phyloP scores from a whole-genome alignment of 805 yeast species.

The Nakazawaea wickerhamii region DNA sequence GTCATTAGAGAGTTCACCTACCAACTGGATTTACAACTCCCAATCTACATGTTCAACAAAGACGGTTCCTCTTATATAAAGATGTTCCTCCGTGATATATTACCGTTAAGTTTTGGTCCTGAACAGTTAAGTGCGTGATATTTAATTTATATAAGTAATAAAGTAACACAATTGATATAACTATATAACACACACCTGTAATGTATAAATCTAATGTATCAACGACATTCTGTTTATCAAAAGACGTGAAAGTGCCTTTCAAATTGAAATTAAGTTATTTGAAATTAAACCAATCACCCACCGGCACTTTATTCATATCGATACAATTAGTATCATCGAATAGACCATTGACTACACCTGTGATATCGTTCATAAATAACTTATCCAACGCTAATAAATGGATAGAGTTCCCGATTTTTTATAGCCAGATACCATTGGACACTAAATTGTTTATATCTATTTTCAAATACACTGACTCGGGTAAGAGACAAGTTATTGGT shows the following conservation, averaged over 20 bases:
- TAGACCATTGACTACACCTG: constrained; percentile 39
- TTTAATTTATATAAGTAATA: too few species aligned
- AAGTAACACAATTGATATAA: neutral
- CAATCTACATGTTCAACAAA: constrained; percentile 63
- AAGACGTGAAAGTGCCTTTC: constrained; percentile 46
- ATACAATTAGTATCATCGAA: constrained; percentile 35
- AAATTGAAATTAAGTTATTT: constrained; percentile 35
- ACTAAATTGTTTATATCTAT: constrained; percentile 55
- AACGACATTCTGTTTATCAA: constrained; percentile 51
- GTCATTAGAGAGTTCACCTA: constrained; percentile 74
- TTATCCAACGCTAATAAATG: constrained; percentile 50
- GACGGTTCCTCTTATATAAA: constrained; percentile 42
- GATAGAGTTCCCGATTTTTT: constrained; percentile 65
- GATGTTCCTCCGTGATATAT: constrained; percentile 52
- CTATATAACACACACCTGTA: neutral
- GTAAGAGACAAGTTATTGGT: constrained; percentile 49
- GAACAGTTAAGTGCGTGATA: constrained; percentile 39
- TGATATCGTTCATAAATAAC: constrained; percentile 27
- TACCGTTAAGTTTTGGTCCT: constrained; percentile 89
- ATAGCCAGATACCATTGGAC: constrained; percentile 63
- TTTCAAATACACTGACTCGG: constrained; percentile 62
- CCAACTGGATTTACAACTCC: constrained; percentile 30
- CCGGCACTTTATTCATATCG: constrained; percentile 9
- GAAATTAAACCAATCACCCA: constrained; percentile 13
- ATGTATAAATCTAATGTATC: constrained; percentile 11